Base-by-base conservation (phyloP, 164 flowering plant genomes). In the Nymphaea thermarum region DNA sequence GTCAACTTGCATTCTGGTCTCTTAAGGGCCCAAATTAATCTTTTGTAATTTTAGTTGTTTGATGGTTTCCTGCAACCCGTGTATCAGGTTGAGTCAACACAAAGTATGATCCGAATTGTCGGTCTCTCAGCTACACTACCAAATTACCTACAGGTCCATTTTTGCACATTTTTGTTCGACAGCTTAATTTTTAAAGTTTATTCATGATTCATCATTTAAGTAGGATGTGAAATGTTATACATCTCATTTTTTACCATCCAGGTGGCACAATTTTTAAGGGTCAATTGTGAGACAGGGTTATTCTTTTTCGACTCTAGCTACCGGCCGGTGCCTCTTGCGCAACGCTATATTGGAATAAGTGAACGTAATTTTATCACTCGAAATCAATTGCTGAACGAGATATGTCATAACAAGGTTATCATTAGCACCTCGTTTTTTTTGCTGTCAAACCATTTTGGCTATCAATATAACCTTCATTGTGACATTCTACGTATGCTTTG, bases 51-150 rank as follows among this genome's bases (percentile, higher is more conserved):
- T 4, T 36, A n/a, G 66, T 12, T 25, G 55, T 62, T 15, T 76
- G 11, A 11, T 67, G 43, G 44, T 72, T 36, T 62, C 66, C 53
- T 65, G 57, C 11, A 12, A 43, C 11, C 11, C 55, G 3, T 47
- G 55, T 6, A 47, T 47, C 81, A 95, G 99, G 99, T 95, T 67
- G 99, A 95, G 75, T 92, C 99, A 71, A 84, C 98, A 44, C 99
- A 95, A 70, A 76, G 84, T 60, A 95, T 95, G 99, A 92, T 95
- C 72, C 93, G 99, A 36, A 95, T 95, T 64, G 97, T 95, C 66
- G 99, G 99, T 65, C 97, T 95, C 51, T 95, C 99, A 70, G 99
- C 99, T 43, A 95, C 99, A 71, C 76, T 95, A 66, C 99, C 99
- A 15, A 95, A 90, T 79, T 95, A 95, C 76, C 72, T 86, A 76